Conservation (phyloP, 768 basidiomycete genomes). For the Daedaleopsis sinensis region DNA sequence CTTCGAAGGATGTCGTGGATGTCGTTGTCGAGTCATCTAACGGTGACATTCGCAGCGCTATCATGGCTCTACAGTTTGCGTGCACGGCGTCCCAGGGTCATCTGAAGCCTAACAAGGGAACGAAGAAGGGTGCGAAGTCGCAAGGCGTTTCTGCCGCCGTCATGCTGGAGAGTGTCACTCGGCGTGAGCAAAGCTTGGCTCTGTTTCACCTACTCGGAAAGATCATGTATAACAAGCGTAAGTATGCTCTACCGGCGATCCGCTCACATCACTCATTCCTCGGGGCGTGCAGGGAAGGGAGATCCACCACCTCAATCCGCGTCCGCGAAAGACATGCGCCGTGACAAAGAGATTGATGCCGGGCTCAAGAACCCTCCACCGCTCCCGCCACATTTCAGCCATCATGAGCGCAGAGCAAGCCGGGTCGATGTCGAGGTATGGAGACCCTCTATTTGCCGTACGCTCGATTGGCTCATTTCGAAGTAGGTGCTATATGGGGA, state of each 20-base stretch:
- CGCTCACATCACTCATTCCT: background rate
- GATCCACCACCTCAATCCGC: slow-evolving; percentile 63
- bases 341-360: slow-evolving; percentile 59
- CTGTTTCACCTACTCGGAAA: slow-evolving; percentile 94
- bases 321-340: slow-evolving; percentile 63
- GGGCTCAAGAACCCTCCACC: slow-evolving; percentile 54
- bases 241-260: slow-evolving; percentile 25
- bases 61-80: slow-evolving; percentile 92
- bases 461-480: background rate
- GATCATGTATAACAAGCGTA: slow-evolving; percentile 94
- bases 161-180: slow-evolving; percentile 73
- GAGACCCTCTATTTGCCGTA: background rate
- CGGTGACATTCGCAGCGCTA: slow-evolving; percentile 91
- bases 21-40: slow-evolving; percentile 77
- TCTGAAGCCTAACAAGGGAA: background rate
- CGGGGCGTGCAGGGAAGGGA: slow-evolving; percentile 60
- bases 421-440: slow-evolving; percentile 76
- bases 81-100: slow-evolving; percentile 48
- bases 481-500: slow-evolving; percentile 72
- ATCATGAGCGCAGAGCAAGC: slow-evolving; percentile 68
- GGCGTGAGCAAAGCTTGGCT: slow-evolving; percentile 82
- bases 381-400: slow-evolving; percentile 59
- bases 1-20: slow-evolving; percentile 71
- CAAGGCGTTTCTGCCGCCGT: slow-evolving; percentile 31
- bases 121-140: slow-evolving; percentile 35